These are phyloP conservation scores for Fusarium mangiferae DNA, from an alignment of 2,329 filamentous ascomycete genomes.

Conservation along the genomic window DNA sequence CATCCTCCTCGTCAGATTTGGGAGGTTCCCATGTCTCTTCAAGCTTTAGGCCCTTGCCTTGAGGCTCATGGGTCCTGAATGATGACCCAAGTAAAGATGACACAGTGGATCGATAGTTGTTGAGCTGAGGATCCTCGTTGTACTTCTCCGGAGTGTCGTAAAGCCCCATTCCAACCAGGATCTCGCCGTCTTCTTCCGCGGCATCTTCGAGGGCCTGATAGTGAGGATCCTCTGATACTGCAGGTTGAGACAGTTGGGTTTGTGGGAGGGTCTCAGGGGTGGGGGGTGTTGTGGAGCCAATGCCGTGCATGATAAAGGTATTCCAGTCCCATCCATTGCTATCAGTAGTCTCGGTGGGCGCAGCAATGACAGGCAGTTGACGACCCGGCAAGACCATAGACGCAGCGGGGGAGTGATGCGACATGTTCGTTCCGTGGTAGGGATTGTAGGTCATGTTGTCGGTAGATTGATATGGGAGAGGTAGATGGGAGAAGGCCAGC, in stretches of 20 bases:
- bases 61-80: conserved; percentile 57
- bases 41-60: conserved; percentile 80
- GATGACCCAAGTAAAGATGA: conserved; percentile 64
- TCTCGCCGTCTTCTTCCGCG: conserved; percentile 70
- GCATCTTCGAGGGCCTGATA: conserved; percentile 62
- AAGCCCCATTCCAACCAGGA: conserved; percentile 83
- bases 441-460: conserved; percentile 54
- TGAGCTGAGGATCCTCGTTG: conserved; percentile 59
- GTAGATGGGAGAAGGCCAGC: conserved; percentile 64
- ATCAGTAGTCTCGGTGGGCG: conserved; percentile 30
- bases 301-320: conserved; percentile 56
- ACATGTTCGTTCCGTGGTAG: conserved; percentile 51
- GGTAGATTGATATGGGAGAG: conserved; percentile 57
- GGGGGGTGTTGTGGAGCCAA: conserved; percentile 63
- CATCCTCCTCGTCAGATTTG: conserved; percentile 68
- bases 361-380: conserved; percentile 46
- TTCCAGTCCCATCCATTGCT: conserved; percentile 55
- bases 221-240: conserved; percentile 61
- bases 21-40: conserved; percentile 83
- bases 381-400: conserved; percentile 40
- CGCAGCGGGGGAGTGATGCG: conserved; percentile 45
- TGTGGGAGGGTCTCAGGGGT: conserved; percentile 69
- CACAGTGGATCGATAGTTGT: conserved; percentile 66
- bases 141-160: conserved; percentile 76
- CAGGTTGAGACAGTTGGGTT: conserved; percentile 59